phyloP scores from a whole-genome alignment of 495 filamentous ascomycete species.

The Xylaria flabelliformis region DNA sequence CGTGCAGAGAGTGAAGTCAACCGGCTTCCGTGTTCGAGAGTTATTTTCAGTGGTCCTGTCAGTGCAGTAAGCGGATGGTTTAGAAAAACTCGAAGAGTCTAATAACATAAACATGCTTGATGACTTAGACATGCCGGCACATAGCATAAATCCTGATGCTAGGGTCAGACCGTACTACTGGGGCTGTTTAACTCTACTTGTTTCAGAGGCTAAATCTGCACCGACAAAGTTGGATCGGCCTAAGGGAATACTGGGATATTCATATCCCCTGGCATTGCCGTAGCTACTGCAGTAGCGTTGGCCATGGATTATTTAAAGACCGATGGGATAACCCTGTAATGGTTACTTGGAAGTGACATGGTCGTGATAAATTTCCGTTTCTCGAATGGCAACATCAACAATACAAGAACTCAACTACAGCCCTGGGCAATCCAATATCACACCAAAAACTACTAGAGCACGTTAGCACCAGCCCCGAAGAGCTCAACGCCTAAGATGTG shows the following conservation, averaged over 20 bases:
- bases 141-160: conserved; percentile 30
- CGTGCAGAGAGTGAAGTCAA: conserved; percentile 24
- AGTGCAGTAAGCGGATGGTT: conserved; percentile 4
- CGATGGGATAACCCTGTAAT: conserved; percentile 18
- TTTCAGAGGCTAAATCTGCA: conserved; percentile 24
- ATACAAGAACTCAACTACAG: conserved; percentile 3
- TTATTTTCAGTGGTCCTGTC: conserved; percentile 29
- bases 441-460: conserved; percentile 3
- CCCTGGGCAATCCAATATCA: conserved; percentile 8
- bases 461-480: conserved; percentile 14
- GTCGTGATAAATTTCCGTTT: conserved; percentile 20
- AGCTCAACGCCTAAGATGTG: conserved; percentile 29
- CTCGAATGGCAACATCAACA: conserved; percentile 24
- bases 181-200: conserved; percentile 23
- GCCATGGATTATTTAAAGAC: conserved; percentile 30
- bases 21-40: conserved; percentile 30
- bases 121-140: conserved; percentile 28
- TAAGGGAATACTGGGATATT: conserved; percentile 19
- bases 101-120: conserved; percentile 26
- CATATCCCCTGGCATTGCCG: conserved; percentile 19
- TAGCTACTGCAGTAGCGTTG: conserved; percentile 19
- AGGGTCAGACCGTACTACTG: conserved; percentile 23
- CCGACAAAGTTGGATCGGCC: conserved; percentile 24
- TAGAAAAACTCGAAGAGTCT: conserved; percentile 19
- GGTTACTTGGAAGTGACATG: conserved; percentile 17